Evolutionary conservation across 345 rosid species (phyloP), one percentile per base, ranked within the genome.

Genomic region (Ceriops decandra): DNA sequence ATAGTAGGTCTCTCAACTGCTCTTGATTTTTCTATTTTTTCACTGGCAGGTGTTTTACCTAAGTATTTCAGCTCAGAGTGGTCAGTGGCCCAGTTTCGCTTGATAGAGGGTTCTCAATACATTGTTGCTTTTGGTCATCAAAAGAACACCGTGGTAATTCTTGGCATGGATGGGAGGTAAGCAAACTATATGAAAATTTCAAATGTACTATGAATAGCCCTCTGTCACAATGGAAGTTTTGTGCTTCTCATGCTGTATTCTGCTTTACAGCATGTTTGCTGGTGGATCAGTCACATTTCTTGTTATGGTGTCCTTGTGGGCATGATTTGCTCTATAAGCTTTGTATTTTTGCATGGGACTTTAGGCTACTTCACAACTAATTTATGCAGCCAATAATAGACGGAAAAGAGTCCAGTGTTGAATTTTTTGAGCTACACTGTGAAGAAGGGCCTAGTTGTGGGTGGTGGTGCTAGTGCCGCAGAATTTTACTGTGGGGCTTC

Each of bases 151-250:
- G 87, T 91, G 30, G 85, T 92, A 52, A 88, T 95, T 73, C 87
- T 91, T 70, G 99, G 99, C 78, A 77, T 90, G 82, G 96, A 92
- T 80, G 99, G 99, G 72, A 92, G 99, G 99, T 91, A 82, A 60
- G 60, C 26, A 38, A 64, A 52, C 28, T 13, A 42, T 42, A 42
- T 42, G 49, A 42, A 42, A 42, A 13, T 42, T 13, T 42, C 49
- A 42, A 22, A 22, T 13, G 59, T 49, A 42, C 49, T 27, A 0
- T 5, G 32, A 2, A 0, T 42, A 21, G n/a, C 17, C 24, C 38
- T 42, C 13, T 42, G 9, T 9, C 46, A 46, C n/a, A 0, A 11
- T 26, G 42, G 31, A 62, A 42, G 31, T 24, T 24, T 3, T 16
- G 3, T 17, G 17, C 19, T 51, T 31, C 5, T 13, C 6, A 11